Percentiles rank a stretch among this genome's conserved stretches.
These are phyloP conservation scores for Leptographium flavum DNA, from an alignment of 2,329 filamentous ascomycete species.

Conservation along the genomic window DNA sequence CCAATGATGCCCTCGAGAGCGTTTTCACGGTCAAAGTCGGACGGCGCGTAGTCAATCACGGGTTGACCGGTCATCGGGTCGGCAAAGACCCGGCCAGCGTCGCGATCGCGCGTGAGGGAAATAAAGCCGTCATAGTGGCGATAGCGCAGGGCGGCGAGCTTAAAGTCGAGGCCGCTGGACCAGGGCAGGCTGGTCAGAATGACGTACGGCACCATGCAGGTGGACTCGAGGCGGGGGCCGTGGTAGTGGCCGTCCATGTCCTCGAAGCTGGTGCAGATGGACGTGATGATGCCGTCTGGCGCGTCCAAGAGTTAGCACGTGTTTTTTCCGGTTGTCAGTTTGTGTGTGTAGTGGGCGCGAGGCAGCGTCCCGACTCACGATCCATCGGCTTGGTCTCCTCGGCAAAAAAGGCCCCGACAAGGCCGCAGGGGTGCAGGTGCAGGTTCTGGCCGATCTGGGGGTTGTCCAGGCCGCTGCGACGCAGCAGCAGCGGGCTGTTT, in stretches of 20 bases:
- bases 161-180: conserved; percentile 54
- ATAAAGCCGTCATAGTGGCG: conserved; percentile 60
- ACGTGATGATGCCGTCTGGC: conserved; percentile 61
- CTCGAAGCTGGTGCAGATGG: conserved; percentile 62
- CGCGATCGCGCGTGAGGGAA: conserved; percentile 58
- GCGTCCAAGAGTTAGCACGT: neutral
- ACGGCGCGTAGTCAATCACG: conserved; percentile 56
- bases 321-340: too few relatives aligned
- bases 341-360: too few relatives aligned
- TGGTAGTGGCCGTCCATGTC: conserved; percentile 70
- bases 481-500: conserved; percentile 61
- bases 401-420: conserved; percentile 47
- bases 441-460: conserved; percentile 70
- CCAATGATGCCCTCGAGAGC: conserved; percentile 58
- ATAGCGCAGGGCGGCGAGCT: conserved; percentile 54
- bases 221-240: conserved; percentile 67
- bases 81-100: conserved; percentile 58
- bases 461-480: conserved; percentile 61
- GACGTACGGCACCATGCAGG: conserved; percentile 56
- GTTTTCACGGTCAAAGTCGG: conserved; percentile 56
- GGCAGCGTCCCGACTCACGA: conserved; percentile 24
- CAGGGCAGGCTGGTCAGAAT: conserved; percentile 52
- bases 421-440: conserved; percentile 61
- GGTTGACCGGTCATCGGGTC: conserved; percentile 53
- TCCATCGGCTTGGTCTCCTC: conserved; percentile 59